These are phyloP conservation scores for Beta lomatogona DNA, from an alignment of 179 eudicot genomes.

Conservation along the genomic window DNA sequence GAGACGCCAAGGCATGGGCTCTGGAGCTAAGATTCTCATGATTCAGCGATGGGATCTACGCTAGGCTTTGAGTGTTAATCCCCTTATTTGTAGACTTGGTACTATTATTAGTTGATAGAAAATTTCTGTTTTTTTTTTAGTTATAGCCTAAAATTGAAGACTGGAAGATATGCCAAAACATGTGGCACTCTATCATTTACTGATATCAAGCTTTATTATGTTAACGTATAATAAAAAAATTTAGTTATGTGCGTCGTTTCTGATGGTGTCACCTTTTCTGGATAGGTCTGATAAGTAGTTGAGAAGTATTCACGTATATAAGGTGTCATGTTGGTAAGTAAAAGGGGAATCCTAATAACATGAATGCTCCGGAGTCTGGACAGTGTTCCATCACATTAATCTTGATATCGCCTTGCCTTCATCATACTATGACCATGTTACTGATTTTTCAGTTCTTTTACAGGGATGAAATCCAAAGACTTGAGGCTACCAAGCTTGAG, in stretches of 20 bases:
- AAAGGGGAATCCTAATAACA: not conserved
- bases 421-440: not conserved
- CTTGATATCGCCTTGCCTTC: not conserved
- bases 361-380: no score
- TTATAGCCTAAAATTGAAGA: not conserved
- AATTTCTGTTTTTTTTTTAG: not conserved
- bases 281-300: not conserved
- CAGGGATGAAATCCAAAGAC: slow-evolving; percentile 74
- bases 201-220: not conserved
- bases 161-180: not conserved
- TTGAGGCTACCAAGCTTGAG: slow-evolving; percentile 57
- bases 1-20: not conserved
- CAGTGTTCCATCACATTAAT: not conserved
- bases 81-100: not conserved
- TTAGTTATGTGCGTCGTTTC: not conserved
- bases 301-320: not conserved
- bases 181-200: not conserved
- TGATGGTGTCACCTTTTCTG: not conserved
- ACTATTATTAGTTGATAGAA: no score
- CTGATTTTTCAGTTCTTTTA: slow-evolving; percentile 20
- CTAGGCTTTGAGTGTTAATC: not conserved
- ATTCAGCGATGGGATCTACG: not conserved
- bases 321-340: not conserved
- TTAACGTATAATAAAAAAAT: not conserved
- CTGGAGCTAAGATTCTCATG: not conserved